A percentile compares a stretch with the other conserved stretches of the same genome.
Evolutionary conservation across 768 basidiomycete genomes (phyloP).

Genomic region (Russula sp.): DNA sequence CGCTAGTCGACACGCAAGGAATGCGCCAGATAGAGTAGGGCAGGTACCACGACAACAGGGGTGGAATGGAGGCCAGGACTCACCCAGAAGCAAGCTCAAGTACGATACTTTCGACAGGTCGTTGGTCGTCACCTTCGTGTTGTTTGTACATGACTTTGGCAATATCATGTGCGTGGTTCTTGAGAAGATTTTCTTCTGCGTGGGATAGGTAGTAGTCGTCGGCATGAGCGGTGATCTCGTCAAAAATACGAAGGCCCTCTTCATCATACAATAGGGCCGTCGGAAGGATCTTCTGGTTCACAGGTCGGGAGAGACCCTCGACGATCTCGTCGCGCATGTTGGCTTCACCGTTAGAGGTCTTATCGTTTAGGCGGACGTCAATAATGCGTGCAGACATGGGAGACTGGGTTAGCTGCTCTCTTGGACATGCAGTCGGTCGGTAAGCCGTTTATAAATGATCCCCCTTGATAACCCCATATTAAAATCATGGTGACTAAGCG

Average conservation of each 20-base stretch:
- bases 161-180: conserved; percentile 66
- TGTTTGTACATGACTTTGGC: conserved; percentile 60
- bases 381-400: conserved; percentile 37
- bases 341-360: conserved; percentile 29
- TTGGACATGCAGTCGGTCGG: not conserved
- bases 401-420: not conserved
- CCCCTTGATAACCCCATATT: not conserved
- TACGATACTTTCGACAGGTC: conserved; percentile 47
- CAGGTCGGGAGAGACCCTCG: conserved; percentile 49
- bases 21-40: not conserved
- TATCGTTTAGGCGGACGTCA: conserved; percentile 40
- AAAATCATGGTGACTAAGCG: not conserved
- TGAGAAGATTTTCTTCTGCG: conserved; percentile 84
- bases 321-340: conserved; percentile 42
- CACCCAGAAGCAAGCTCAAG: conserved; percentile 95
- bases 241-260: conserved; percentile 78
- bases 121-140: conserved; percentile 22
- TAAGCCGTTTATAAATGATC: conserved; percentile 4
- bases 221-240: conserved; percentile 71
- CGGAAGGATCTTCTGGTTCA: conserved; percentile 59
- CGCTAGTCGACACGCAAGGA: not conserved
- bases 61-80: conserved; percentile 32
- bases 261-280: conserved; percentile 86
- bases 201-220: conserved; percentile 87
- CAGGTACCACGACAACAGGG: not conserved